A percentile compares a stretch with the other conserved stretches of the same genome.
These are phyloP conservation scores for Verticillium isaacii DNA, from an alignment of 2,329 filamentous ascomycete species.

Conservation along the genomic window DNA sequence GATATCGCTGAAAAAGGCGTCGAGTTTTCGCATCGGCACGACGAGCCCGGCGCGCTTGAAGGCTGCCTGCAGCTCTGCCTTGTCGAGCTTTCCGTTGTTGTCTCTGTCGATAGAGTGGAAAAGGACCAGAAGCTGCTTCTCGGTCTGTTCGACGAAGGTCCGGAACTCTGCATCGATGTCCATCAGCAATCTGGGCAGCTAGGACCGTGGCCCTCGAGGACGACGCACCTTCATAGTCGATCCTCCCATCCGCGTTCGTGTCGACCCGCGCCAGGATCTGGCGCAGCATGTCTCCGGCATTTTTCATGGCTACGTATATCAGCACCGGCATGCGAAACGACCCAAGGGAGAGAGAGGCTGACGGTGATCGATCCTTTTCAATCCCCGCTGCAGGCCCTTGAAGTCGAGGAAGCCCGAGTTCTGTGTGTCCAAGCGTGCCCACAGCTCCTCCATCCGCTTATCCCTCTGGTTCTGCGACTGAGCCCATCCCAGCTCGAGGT, in stretches of 20 bases:
- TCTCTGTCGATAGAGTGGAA: constrained; percentile 87
- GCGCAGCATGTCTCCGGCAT: constrained; percentile 80
- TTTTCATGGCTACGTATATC: constrained; percentile 62
- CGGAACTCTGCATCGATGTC: constrained; percentile 68
- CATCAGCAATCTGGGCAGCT: constrained; percentile 7
- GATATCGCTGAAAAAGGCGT: constrained; percentile 84
- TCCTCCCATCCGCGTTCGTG: constrained; percentile 79
- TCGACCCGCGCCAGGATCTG: constrained; percentile 81
- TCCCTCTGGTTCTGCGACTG: constrained; percentile 78
- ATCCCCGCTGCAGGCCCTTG: constrained; percentile 75
- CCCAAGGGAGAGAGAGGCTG: constrained; percentile 19
- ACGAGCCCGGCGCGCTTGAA: constrained; percentile 74
- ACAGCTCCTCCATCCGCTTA: constrained; percentile 76
- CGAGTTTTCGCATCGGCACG: constrained; percentile 71
- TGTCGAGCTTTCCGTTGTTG: constrained; percentile 79
- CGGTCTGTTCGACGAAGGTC: constrained; percentile 80
- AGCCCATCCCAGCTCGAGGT: constrained; percentile 60
- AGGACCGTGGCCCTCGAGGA: constrained; percentile 3
- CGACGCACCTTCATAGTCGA: constrained; percentile 77
- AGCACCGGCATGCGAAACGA: background rate
- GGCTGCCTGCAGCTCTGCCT: constrained; percentile 73
- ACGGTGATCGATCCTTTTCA: constrained; percentile 92
- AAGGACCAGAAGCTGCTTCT: constrained; percentile 73
- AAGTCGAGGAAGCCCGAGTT: constrained; percentile 77
- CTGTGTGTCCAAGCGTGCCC: constrained; percentile 74